These are phyloP conservation scores for Euphorbia lathyris DNA, from an alignment of 345 rosid species.

Conservation along the genomic window DNA sequence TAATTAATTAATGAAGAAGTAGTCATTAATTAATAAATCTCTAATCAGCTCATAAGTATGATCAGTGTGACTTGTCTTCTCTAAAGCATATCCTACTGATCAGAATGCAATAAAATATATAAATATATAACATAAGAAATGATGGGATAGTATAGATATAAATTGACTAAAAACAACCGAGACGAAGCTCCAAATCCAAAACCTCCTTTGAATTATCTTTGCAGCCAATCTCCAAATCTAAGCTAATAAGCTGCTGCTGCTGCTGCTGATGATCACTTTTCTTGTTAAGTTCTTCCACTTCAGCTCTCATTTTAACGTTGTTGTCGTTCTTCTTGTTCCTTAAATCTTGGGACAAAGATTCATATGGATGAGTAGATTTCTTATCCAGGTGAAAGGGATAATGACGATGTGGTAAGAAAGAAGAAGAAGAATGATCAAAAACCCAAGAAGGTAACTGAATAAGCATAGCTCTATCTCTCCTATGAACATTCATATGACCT, in stretches of 20 bases:
- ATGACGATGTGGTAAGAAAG: conserved; percentile 1
- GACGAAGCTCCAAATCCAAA: conserved; percentile 72
- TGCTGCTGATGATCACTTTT: conserved; percentile 9
- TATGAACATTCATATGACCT: conserved; percentile 78
- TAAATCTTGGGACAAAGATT: conserved; percentile 22
- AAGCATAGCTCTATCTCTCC: conserved; percentile 62
- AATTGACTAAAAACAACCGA: conserved; percentile 35
- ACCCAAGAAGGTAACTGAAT: conserved; percentile 48
- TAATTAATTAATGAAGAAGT: neutral
- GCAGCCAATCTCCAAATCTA: conserved; percentile 45
- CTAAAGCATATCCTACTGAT: too few species aligned
- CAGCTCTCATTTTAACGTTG: conserved; percentile 10
- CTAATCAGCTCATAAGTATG: neutral
- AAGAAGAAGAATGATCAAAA: conserved; percentile 27
- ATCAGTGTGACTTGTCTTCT: neutral
- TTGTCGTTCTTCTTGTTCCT: conserved; percentile 27
- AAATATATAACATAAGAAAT: neutral
- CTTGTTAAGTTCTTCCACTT: conserved; percentile 29
- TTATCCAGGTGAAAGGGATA: conserved; percentile 14
- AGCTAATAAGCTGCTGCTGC: conserved; percentile 25
- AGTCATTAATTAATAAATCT: conserved; percentile 1
- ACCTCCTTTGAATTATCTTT: conserved; percentile 39
- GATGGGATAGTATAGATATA: neutral
- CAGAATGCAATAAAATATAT: neutral
- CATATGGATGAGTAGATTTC: conserved; percentile 11